A percentile compares a stretch with the other conserved stretches of the same genome.
phyloP scores from a whole-genome alignment of 371 early-diverging fungal genomes.

The Mucor velutinosus region DNA sequence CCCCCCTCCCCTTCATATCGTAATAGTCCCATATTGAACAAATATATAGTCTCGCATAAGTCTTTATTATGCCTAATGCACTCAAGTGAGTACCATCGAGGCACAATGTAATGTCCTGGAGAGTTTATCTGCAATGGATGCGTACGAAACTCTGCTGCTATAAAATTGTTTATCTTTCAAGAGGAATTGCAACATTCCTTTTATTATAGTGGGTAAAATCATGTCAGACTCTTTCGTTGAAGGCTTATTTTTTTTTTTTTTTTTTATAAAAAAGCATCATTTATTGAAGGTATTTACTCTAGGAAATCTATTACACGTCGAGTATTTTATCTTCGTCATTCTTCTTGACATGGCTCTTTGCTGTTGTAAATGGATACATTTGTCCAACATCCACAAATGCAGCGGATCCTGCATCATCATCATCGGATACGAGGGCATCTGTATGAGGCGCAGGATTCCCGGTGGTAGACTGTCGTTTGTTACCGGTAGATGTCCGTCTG shows the following conservation, averaged over 20 bases:
- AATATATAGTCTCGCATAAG: not conserved
- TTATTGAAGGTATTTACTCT: too few species aligned
- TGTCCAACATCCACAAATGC: constrained; percentile 43
- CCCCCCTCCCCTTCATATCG: not conserved
- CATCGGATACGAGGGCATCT: not conserved
- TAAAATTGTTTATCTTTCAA: too few species aligned
- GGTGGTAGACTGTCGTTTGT: not conserved
- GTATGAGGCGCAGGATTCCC: not conserved
- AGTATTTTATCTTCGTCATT: constrained; percentile 6
- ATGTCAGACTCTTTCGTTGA: too few species aligned
- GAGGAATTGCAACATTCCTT: too few species aligned
- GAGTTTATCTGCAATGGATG: too few species aligned
- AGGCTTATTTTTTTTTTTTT: too few species aligned
- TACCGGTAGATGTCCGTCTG: not conserved
- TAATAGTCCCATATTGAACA: not conserved
- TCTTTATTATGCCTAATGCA: not conserved
- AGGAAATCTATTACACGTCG: constrained; percentile 5
- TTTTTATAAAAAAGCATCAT: too few species aligned
- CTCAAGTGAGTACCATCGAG: not conserved
- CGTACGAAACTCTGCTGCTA: too few species aligned
- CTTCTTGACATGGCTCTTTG: not conserved
- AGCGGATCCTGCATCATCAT: constrained; percentile 32
- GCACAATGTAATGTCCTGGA: not conserved
- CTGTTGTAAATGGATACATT: constrained; percentile 30
- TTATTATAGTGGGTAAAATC: too few species aligned